Evolutionary conservation across 2,329 filamentous ascomycete species (phyloP).

Genomic region (Cytospora chrysosperma): DNA sequence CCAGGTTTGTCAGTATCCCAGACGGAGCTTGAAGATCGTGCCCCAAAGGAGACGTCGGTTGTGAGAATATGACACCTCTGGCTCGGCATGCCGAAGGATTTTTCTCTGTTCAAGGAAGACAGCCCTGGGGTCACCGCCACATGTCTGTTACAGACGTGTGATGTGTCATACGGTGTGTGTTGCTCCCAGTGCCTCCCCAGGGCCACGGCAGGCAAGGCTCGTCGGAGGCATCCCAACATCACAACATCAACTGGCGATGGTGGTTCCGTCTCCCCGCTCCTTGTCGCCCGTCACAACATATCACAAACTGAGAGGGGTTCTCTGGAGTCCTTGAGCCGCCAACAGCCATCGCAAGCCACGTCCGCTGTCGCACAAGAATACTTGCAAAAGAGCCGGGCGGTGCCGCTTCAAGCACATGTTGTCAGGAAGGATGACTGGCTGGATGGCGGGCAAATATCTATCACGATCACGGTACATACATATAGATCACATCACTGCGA

Average conservation of each 20-base stretch:
- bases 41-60: neutral
- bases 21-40: neutral
- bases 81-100: neutral
- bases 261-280: neutral
- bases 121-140: neutral
- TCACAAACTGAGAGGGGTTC: neutral
- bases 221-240: neutral
- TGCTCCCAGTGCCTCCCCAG: neutral
- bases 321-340: constrained; percentile 8
- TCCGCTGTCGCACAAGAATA: neutral
- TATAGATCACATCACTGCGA: neutral
- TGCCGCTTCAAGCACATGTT: neutral
- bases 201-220: neutral
- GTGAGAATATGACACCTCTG: neutral
- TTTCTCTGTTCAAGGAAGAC: neutral
- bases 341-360: constrained; percentile 4
- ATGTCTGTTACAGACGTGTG: neutral
- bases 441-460: neutral
- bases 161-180: neutral
- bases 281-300: neutral
- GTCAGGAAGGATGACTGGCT: too few relatives aligned
- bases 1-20: neutral
- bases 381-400: neutral
- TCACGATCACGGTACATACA: neutral
- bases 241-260: neutral